Conservation (phyloP, 73 alveolate species). For the Paramecium bursaria region DNA sequence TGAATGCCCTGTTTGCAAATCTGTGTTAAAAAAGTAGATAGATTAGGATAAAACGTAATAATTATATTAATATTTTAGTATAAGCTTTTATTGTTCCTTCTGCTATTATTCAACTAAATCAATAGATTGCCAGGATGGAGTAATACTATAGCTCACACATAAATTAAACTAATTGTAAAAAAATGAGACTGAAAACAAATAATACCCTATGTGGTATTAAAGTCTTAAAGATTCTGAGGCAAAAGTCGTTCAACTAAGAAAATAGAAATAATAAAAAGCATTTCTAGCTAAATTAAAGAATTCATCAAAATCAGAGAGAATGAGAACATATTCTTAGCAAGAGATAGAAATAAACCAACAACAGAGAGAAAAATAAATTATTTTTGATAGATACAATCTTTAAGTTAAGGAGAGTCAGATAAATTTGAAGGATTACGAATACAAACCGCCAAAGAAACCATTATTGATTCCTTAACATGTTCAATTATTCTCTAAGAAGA, state of each 20-base stretch:
- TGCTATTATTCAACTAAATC: constrained; percentile 15
- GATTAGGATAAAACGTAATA: neutral
- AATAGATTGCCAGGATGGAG: neutral
- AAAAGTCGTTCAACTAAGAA: neutral
- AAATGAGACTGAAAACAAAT: constrained; percentile 17
- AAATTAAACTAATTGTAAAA: constrained; percentile 23
- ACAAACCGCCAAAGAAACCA: neutral
- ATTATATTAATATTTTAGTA: neutral
- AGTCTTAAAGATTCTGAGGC: constrained; percentile 8
- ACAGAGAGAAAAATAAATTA: constrained; percentile 1
- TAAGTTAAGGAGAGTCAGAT: neutral
- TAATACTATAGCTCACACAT: neutral
- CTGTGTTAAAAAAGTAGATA: constrained; percentile 14
- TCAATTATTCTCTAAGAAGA: constrained; percentile 23
- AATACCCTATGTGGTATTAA: neutral
- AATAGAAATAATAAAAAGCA: neutral
- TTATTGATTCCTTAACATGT: neutral
- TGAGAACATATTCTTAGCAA: no score
- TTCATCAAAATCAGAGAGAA: no score
- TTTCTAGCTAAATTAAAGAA: neutral
- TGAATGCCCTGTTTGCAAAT: constrained; percentile 43
- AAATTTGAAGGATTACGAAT: neutral
- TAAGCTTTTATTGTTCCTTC: constrained; percentile 11
- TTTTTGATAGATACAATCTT: neutral
- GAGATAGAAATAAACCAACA: neutral